These are phyloP conservation scores for Suillus spraguei DNA, from an alignment of 768 basidiomycete genomes.

Conservation along the genomic window DNA sequence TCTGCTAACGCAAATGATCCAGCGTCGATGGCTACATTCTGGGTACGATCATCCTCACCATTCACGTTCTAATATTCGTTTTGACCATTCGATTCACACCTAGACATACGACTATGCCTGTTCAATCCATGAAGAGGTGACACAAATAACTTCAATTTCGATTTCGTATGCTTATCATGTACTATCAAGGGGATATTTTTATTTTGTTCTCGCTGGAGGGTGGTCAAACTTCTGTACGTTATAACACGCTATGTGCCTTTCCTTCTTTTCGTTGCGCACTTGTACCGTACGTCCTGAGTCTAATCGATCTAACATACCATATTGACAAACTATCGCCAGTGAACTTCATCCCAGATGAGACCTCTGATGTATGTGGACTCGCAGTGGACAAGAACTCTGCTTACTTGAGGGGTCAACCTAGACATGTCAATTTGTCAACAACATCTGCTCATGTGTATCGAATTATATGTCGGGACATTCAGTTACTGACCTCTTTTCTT, in stretches of 20 bases:
- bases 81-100: neutral
- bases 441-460: conserved; percentile 6
- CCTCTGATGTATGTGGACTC: neutral
- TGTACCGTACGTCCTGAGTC: conserved; percentile 9
- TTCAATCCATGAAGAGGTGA: conserved; percentile 7
- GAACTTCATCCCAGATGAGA: neutral
- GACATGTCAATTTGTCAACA: conserved; percentile 11
- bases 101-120: conserved; percentile 11
- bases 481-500: neutral
- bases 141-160: neutral
- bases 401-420: conserved; percentile 1
- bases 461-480: neutral
- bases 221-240: conserved; percentile 9
- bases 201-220: conserved; percentile 5
- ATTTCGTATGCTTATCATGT: neutral
- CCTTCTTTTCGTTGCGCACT: conserved; percentile 5
- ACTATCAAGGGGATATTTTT: conserved; percentile 6
- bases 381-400: neutral
- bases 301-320: too few species aligned
- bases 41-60: neutral
- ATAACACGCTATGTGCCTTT: conserved; percentile 11
- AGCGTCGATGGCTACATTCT: conserved; percentile 14
- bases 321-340: conserved; percentile 5
- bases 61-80: neutral
- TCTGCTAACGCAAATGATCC: neutral